phyloP scores from a whole-genome alignment of 805 yeast genomes.

The Cyberlindnera americana region DNA sequence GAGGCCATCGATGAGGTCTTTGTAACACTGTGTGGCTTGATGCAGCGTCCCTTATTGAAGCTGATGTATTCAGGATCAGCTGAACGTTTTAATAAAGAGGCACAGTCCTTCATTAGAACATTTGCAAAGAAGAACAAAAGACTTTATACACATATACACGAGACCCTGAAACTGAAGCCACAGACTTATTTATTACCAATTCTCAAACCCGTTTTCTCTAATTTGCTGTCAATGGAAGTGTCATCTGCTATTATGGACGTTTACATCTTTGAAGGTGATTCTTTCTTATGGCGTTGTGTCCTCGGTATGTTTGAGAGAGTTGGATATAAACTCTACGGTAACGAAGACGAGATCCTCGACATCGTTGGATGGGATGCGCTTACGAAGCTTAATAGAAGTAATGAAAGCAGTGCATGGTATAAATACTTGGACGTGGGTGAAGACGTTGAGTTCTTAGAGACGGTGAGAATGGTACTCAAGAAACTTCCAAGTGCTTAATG shows the following conservation, averaged over 20 bases:
- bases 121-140: slow-evolving; percentile 42
- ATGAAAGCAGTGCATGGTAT: slow-evolving; percentile 14
- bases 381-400: slow-evolving; percentile 22
- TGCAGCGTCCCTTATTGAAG: slow-evolving; percentile 33
- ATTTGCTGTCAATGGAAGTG: slow-evolving; percentile 43
- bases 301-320: slow-evolving; percentile 49
- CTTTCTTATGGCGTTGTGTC: slow-evolving; percentile 47
- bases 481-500: slow-evolving; percentile 11
- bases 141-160: slow-evolving; percentile 47
- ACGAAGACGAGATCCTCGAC: slow-evolving; percentile 41
- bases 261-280: slow-evolving; percentile 58
- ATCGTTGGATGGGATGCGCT: slow-evolving; percentile 36
- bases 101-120: slow-evolving; percentile 44
- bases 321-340: slow-evolving; percentile 50
- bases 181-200: slow-evolving; percentile 41
- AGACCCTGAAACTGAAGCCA: slow-evolving; percentile 38
- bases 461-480: slow-evolving; percentile 38
- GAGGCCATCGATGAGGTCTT: slow-evolving; percentile 36
- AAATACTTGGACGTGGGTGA: slow-evolving; percentile 47
- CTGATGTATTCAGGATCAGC: slow-evolving; percentile 31
- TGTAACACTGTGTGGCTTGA: slow-evolving; percentile 36
- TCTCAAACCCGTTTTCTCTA: slow-evolving; percentile 43
- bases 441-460: slow-evolving; percentile 43
- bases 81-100: slow-evolving; percentile 33
- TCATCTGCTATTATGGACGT: slow-evolving; percentile 53